These are phyloP conservation scores for Benincasa hispida DNA, from an alignment of 306 rosid genomes.

Conservation along the genomic window DNA sequence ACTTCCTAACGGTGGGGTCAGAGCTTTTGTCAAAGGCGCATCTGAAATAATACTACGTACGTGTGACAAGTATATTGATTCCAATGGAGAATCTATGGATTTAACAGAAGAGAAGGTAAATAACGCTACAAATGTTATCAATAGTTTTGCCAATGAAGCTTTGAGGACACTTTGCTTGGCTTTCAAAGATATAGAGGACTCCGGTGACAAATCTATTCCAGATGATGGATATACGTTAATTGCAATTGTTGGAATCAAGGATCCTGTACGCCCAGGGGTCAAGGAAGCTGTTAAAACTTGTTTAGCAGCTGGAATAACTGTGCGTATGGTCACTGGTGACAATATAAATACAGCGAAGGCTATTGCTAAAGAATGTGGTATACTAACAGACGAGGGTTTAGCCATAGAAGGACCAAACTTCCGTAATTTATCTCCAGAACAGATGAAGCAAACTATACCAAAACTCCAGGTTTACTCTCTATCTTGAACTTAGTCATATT, in stretches of 20 bases:
- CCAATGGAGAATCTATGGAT: constrained; percentile 42
- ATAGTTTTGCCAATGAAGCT: constrained; percentile 72
- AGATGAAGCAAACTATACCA: constrained; percentile 56
- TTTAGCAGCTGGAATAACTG: constrained; percentile 75
- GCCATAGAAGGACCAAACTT: constrained; percentile 72
- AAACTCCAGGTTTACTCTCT: constrained; percentile 53
- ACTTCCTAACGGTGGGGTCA: constrained; percentile 44
- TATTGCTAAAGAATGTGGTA: constrained; percentile 92
- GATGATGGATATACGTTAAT: constrained; percentile 62
- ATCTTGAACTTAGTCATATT: neutral
- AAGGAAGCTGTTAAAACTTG: constrained; percentile 81
- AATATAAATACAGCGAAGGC: constrained; percentile 85
- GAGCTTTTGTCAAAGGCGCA: constrained; percentile 94
- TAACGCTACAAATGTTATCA: constrained; percentile 37
- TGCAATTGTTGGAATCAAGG: constrained; percentile 83
- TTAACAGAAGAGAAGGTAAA: constrained; percentile 36
- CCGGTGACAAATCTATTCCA: constrained; percentile 28
- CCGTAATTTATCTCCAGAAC: constrained; percentile 43
- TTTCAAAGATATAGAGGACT: constrained; percentile 40
- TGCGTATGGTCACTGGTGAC: constrained; percentile 97
- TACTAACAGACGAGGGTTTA: constrained; percentile 59
- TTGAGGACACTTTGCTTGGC: constrained; percentile 92
- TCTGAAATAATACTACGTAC: constrained; percentile 67
- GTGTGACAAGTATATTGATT: constrained; percentile 53
- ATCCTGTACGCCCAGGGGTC: constrained; percentile 85